These are phyloP conservation scores for Syzygium aromaticum DNA, from an alignment of 345 rosid species.

Conservation along the genomic window DNA sequence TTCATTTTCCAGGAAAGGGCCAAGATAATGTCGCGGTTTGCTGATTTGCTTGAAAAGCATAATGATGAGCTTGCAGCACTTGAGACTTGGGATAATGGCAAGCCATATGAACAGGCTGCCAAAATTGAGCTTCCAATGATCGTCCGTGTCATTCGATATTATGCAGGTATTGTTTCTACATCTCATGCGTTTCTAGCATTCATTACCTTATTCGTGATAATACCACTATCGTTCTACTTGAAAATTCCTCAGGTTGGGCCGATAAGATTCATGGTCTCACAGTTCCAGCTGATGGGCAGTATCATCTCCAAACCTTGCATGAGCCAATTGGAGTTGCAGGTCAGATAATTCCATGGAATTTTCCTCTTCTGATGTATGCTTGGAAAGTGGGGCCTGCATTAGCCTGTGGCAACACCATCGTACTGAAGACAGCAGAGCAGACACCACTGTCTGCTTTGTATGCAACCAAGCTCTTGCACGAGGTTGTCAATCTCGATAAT, in stretches of 20 bases:
- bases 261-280: conserved; percentile 95
- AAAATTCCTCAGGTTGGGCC: conserved; percentile 64
- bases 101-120: conserved; percentile 76
- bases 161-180: conserved; percentile 44
- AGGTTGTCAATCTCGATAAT: conserved; percentile 32
- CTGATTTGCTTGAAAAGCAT: conserved; percentile 83
- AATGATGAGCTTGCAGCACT: conserved; percentile 78
- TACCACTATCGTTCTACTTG: background rate
- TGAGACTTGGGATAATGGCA: conserved; percentile 94
- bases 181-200: background rate
- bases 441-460: conserved; percentile 80
- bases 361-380: conserved; percentile 80
- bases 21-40: conserved; percentile 50
- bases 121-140: conserved; percentile 63
- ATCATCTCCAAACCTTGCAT: conserved; percentile 76
- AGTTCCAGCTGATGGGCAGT: conserved; percentile 59
- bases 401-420: conserved; percentile 86
- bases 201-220: background rate
- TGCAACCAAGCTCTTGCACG: conserved; percentile 53
- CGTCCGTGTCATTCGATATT: conserved; percentile 63
- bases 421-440: conserved; percentile 87
- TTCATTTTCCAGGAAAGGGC: conserved; percentile 62
- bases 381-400: conserved; percentile 96
- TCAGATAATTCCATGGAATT: conserved; percentile 96
- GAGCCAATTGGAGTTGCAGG: conserved; percentile 97